Conservation (phyloP, 1,139 yeast genomes). For the Meyerozyma carpophila region DNA sequence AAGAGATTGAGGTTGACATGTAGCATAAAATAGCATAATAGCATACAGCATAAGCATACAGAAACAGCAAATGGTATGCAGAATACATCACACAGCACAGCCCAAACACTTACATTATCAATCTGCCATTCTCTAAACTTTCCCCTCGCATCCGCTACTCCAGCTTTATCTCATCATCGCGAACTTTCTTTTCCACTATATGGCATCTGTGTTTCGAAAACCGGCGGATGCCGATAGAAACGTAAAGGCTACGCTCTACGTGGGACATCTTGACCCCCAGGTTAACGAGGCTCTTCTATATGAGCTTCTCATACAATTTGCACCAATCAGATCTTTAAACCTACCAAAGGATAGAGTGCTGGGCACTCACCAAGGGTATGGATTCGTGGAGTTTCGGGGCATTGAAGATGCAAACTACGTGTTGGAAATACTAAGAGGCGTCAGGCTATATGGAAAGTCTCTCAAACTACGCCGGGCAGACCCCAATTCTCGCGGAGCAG, state of each 20-base stretch:
- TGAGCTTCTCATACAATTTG: constrained; percentile 82
- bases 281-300: constrained; percentile 66
- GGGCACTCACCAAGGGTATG: constrained; percentile 78
- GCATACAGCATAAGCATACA: neutral
- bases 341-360: constrained; percentile 77
- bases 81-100: too few relatives aligned
- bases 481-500: constrained; percentile 6
- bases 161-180: neutral
- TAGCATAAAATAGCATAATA: neutral
- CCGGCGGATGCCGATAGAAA: constrained; percentile 45
- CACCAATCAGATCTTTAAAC: constrained; percentile 66
- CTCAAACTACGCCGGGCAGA: constrained; percentile 56
- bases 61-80: too few relatives aligned
- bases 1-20: constrained; percentile 1
- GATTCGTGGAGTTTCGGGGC: constrained; percentile 70
- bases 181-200: constrained; percentile 7
- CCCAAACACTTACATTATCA: too few relatives aligned
- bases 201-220: constrained; percentile 29
- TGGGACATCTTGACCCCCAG: constrained; percentile 77
- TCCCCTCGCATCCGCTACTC: too few relatives aligned
- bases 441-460: constrained; percentile 59
- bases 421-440: constrained; percentile 53
- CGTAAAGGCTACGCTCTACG: constrained; percentile 65
- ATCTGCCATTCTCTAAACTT: too few relatives aligned
- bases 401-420: constrained; percentile 70